phyloP scores from a whole-genome alignment of 169 alveolate genomes.

The Plasmodium ovale region DNA sequence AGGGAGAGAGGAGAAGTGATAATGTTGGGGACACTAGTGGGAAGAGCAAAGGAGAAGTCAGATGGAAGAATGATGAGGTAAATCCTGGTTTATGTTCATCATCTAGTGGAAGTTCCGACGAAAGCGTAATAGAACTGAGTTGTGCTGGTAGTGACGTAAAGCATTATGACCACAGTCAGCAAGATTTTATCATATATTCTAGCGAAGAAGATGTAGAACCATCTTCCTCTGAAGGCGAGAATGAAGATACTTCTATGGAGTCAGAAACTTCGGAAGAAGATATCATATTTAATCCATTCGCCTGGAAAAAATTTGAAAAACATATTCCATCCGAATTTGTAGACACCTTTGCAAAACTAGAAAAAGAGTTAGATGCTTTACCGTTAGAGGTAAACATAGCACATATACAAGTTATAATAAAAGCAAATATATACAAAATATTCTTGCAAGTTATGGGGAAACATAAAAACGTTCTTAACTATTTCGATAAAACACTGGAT shows the following conservation, averaged over 20 bases:
- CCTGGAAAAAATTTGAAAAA: conserved; percentile 72
- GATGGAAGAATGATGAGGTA: background rate
- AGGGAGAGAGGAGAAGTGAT: background rate
- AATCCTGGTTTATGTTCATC: background rate
- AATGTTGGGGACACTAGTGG: background rate
- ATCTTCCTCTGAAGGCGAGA: conserved; percentile 18
- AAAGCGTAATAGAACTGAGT: conserved; percentile 11
- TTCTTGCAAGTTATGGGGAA: conserved; percentile 27
- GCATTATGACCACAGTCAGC: conserved; percentile 4
- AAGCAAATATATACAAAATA: conserved; percentile 32
- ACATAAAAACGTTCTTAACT: conserved; percentile 21
- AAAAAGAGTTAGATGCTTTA: conserved; percentile 60
- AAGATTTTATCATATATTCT: conserved; percentile 45
- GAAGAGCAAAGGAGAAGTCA: background rate
- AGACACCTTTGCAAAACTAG: conserved; percentile 35
- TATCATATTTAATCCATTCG: conserved; percentile 62
- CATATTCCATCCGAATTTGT: conserved; percentile 61
- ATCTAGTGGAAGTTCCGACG: background rate
- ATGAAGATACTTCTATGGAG: conserved; percentile 12
- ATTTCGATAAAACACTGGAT: conserved; percentile 38
- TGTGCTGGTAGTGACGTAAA: background rate
- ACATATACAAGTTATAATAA: conserved; percentile 60
- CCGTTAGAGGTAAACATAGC: conserved; percentile 54
- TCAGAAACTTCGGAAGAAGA: conserved; percentile 42
- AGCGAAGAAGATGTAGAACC: conserved; percentile 56